Conservation (phyloP, 2,329 filamentous ascomycete genomes). For the Parastagonospora nodorum region DNA sequence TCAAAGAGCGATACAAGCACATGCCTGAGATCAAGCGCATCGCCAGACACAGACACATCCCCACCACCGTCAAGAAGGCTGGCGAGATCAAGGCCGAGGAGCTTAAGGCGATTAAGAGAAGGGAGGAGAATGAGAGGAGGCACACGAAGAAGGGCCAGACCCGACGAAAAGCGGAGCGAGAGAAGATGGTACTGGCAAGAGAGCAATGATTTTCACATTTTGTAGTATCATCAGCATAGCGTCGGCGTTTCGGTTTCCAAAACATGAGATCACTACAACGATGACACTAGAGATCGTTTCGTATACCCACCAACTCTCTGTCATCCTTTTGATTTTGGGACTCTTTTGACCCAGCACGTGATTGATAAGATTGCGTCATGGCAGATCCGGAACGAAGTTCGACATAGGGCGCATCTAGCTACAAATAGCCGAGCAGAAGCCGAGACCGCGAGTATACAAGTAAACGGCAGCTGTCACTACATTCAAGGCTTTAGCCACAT, state of each 20-base stretch:
- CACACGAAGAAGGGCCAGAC: slow-evolving; percentile 84
- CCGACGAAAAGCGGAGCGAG: slow-evolving; percentile 76
- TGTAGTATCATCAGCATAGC: slow-evolving; percentile 35
- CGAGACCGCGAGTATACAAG: not conserved
- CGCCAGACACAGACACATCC: slow-evolving; percentile 86
- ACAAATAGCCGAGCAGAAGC: not conserved
- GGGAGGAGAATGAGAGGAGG: slow-evolving; percentile 91
- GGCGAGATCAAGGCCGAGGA: slow-evolving; percentile 93
- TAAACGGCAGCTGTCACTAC: too few species aligned
- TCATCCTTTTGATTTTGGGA: not conserved
- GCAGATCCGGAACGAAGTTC: not conserved
- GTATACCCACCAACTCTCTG: slow-evolving; percentile 4
- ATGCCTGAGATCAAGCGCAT: slow-evolving; percentile 97
- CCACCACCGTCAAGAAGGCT: slow-evolving; percentile 94
- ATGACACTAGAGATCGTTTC: not conserved
- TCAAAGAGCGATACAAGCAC: slow-evolving; percentile 83
- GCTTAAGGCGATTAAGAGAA: slow-evolving; percentile 82
- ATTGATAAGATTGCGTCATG: slow-evolving; percentile 14
- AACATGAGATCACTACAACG: not conserved
- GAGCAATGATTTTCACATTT: slow-evolving; percentile 55
- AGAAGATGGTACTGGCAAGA: slow-evolving; percentile 84
- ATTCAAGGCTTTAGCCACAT: not conserved
- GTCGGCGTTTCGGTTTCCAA: slow-evolving; percentile 29
- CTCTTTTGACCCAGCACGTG: slow-evolving; percentile 2
- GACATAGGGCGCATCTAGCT: slow-evolving; percentile 1